Percentiles rank a stretch among this genome's conserved stretches.
phyloP scores from a whole-genome alignment of 73 alveolate species.

The Paramecium sonneborni region DNA sequence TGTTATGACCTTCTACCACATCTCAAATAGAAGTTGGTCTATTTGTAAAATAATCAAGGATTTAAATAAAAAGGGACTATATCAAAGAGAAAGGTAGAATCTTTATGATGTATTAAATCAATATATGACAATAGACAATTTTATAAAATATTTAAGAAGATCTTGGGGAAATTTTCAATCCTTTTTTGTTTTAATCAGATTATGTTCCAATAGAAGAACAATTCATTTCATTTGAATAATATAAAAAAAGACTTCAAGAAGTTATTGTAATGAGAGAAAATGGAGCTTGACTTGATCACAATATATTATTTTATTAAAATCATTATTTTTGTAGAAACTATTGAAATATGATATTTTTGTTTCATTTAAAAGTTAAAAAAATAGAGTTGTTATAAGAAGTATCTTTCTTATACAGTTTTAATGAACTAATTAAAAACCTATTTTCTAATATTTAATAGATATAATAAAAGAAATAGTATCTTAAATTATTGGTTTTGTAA shows the following conservation, averaged over 20 bases:
- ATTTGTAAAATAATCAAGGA: slow-evolving; percentile 18
- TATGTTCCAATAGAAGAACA: neutral
- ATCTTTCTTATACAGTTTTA: too few relatives aligned
- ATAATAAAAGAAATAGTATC: too few relatives aligned
- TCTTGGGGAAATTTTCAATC: neutral
- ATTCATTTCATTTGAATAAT: slow-evolving; percentile 25
- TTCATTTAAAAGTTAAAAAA: too few relatives aligned
- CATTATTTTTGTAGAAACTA: too few relatives aligned
- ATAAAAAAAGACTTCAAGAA: slow-evolving; percentile 1
- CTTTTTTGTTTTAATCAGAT: neutral
- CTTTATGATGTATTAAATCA: slow-evolving; percentile 21
- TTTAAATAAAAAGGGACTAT: slow-evolving; percentile 35
- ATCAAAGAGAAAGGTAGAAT: neutral
- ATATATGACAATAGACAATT: neutral
- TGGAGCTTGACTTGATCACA: neutral
- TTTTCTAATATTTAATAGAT: too few relatives aligned
- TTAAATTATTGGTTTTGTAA: too few relatives aligned
- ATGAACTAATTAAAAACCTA: too few relatives aligned
- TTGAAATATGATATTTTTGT: too few relatives aligned
- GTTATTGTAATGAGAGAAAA: slow-evolving; percentile 1
- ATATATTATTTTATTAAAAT: too few relatives aligned
- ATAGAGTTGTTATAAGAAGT: too few relatives aligned
- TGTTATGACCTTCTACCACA: slow-evolving; percentile 44
- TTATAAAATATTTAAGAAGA: neutral
- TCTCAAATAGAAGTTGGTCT: slow-evolving; percentile 46